phyloP scores from a whole-genome alignment of 352 stramenopile genomes.

The Globisporangium takayamanum region DNA sequence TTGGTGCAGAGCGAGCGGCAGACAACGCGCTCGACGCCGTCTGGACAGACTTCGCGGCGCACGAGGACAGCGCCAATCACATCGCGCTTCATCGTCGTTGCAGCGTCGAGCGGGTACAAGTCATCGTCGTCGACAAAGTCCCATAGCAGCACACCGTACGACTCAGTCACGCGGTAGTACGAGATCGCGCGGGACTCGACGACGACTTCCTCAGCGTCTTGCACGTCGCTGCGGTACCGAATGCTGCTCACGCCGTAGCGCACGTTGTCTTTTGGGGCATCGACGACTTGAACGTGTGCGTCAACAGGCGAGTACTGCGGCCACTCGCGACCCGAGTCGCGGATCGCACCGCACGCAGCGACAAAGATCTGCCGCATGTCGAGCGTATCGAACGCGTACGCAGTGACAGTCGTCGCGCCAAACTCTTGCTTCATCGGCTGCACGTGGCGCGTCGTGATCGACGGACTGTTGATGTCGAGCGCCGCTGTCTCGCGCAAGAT shows the following conservation, averaged over 20 bases:
- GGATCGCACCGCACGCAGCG: conserved; percentile 31
- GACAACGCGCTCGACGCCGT: conserved; percentile 47
- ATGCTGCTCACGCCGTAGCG: conserved; percentile 33
- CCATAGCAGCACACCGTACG: conserved; percentile 26
- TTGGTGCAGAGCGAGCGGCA: conserved; percentile 57
- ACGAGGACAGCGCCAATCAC: conserved; percentile 29
- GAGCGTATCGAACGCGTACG: conserved; percentile 43
- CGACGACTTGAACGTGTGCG: conserved; percentile 21
- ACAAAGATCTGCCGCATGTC: conserved; percentile 39
- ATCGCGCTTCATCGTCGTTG: conserved; percentile 24
- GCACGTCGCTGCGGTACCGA: conserved; percentile 23
- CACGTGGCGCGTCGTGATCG: conserved; percentile 30
- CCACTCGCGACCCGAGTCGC: conserved; percentile 36
- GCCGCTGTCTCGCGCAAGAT: conserved; percentile 39
- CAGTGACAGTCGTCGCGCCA: conserved; percentile 35
- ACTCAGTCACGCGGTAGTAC: conserved; percentile 22
- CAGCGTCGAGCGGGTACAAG: conserved; percentile 17
- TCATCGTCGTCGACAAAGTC: conserved; percentile 33
- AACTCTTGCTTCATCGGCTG: conserved; percentile 22
- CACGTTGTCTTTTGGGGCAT: conserved; percentile 34
- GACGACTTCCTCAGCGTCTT: conserved; percentile 15
- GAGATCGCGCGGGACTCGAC: conserved; percentile 26
- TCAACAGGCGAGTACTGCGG: conserved; percentile 32
- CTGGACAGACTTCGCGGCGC: conserved; percentile 30
- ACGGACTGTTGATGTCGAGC: conserved; percentile 26